A percentile compares a stretch with the other conserved stretches of the same genome.
Conservation (phyloP, 2,329 filamentous ascomycete species). For the Cordyceps fumosorosea region DNA sequence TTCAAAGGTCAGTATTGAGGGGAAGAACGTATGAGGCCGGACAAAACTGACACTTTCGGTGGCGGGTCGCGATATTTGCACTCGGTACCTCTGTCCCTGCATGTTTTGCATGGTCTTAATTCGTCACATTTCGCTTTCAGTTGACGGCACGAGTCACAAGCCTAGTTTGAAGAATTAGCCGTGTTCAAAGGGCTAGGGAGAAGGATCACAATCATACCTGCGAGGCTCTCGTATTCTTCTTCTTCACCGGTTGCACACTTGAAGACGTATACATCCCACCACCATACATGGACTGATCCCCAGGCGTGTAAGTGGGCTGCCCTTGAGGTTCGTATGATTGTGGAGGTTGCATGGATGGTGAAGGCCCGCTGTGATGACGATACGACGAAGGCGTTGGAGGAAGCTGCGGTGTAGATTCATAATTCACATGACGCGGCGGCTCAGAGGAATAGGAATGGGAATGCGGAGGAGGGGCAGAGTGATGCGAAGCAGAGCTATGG, state of each 20-base stretch:
- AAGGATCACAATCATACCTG: constrained; percentile 39
- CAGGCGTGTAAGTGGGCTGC: constrained; percentile 25
- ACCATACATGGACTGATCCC: constrained; percentile 29
- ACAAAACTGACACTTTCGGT: constrained; percentile 70
- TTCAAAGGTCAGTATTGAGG: constrained; percentile 12
- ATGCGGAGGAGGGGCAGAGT: constrained; percentile 23
- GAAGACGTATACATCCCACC: constrained; percentile 35
- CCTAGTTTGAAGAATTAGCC: constrained; percentile 41
- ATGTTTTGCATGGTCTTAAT: constrained; percentile 75
- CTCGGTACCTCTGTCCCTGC: constrained; percentile 74
- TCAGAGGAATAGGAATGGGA: constrained; percentile 34
- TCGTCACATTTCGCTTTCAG: constrained; percentile 92
- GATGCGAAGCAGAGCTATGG: constrained; percentile 25
- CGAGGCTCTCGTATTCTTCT: constrained; percentile 59
- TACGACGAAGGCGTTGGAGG: constrained; percentile 39
- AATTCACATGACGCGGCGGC: constrained; percentile 46
- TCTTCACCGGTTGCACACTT: constrained; percentile 38
- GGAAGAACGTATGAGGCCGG: too few species aligned
- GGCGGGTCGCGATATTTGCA: constrained; percentile 89
- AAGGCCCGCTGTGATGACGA: constrained; percentile 34
- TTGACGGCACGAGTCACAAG: constrained; percentile 82
- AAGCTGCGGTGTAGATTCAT: constrained; percentile 41
- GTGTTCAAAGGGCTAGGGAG: not conserved
- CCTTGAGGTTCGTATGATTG: constrained; percentile 31
- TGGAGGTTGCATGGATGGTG: constrained; percentile 33